phyloP scores from a whole-genome alignment of 495 filamentous ascomycete genomes.

The Penicillium fimorum region DNA sequence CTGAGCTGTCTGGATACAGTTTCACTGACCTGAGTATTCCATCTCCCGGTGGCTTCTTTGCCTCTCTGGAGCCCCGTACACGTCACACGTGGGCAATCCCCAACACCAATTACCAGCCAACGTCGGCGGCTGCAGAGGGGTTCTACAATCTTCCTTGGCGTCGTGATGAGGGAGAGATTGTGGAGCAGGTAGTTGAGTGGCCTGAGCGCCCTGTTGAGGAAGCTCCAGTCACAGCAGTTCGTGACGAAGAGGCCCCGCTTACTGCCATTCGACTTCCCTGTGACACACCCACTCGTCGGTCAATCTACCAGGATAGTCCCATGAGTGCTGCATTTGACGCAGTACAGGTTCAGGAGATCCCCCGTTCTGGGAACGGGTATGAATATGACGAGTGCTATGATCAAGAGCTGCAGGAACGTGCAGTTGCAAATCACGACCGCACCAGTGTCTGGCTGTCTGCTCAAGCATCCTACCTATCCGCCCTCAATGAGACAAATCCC shows the following conservation, averaged over 20 bases:
- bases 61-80: slow-evolving; percentile 67
- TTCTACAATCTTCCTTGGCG: slow-evolving; percentile 84
- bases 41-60: slow-evolving; percentile 88
- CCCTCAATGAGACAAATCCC: slow-evolving; percentile 64
- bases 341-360: slow-evolving; percentile 39
- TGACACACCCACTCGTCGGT: slow-evolving; percentile 24
- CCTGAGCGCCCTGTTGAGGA: slow-evolving; percentile 45
- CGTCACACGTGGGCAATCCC: slow-evolving; percentile 73
- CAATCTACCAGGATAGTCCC: slow-evolving; percentile 31
- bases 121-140: slow-evolving; percentile 75
- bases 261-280: slow-evolving; percentile 55
- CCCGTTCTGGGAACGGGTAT: slow-evolving; percentile 41
- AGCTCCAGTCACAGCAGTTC: slow-evolving; percentile 44
- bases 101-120: slow-evolving; percentile 52
- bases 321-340: slow-evolving; percentile 32
- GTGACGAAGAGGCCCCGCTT: slow-evolving; percentile 58
- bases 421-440: slow-evolving; percentile 68
- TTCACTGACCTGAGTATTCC: slow-evolving; percentile 77
- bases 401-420: slow-evolving; percentile 60
- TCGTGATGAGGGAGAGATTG: slow-evolving; percentile 45
- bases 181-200: slow-evolving; percentile 69
- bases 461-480: slow-evolving; percentile 73
- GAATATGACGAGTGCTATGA: slow-evolving; percentile 72
- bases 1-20: slow-evolving; percentile 50
- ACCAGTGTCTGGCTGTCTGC: slow-evolving; percentile 79